Evolutionary conservation across 306 rosid genomes (phyloP).

Genomic region (Casuarina glauca): DNA sequence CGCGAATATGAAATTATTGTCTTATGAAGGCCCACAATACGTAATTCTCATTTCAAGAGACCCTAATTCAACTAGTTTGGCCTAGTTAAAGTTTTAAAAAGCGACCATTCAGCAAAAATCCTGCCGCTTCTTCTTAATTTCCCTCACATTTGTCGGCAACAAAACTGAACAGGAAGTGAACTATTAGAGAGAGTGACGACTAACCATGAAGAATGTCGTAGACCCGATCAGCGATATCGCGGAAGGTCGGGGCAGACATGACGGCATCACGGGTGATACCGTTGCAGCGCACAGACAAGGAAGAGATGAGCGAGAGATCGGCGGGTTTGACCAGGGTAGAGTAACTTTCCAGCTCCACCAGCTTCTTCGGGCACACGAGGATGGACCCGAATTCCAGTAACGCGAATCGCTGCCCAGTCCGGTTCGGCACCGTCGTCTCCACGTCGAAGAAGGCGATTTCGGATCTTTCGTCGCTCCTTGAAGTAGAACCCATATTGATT

Average conservation of each 20-base stretch:
- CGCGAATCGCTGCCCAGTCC: slow-evolving; percentile 51
- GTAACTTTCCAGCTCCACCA: slow-evolving; percentile 69
- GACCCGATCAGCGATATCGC: slow-evolving; percentile 57
- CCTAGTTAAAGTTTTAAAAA: neutral
- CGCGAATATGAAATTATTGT: no score
- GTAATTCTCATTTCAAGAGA: neutral
- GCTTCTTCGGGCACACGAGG: slow-evolving; percentile 82
- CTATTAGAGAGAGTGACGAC: neutral
- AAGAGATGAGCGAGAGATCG: slow-evolving; percentile 59
- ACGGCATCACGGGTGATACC: slow-evolving; percentile 73
- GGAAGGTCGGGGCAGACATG: slow-evolving; percentile 61
- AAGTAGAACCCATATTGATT: neutral
- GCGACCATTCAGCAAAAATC: neutral
- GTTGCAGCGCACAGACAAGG: slow-evolving; percentile 73
- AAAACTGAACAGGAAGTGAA: neutral
- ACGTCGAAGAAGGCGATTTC: slow-evolving; percentile 91
- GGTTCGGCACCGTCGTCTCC: slow-evolving; percentile 84
- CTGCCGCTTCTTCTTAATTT: no score
- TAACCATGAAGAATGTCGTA: slow-evolving; percentile 87
- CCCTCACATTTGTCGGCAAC: slow-evolving; percentile 2
- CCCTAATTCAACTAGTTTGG: neutral
- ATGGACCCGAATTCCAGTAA: slow-evolving; percentile 88
- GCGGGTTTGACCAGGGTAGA: slow-evolving; percentile 69
- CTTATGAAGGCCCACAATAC: neutral
- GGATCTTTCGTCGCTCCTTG: slow-evolving; percentile 51